Conservation (phyloP, 208 protist species). For the Leishmania guyanensis region DNA sequence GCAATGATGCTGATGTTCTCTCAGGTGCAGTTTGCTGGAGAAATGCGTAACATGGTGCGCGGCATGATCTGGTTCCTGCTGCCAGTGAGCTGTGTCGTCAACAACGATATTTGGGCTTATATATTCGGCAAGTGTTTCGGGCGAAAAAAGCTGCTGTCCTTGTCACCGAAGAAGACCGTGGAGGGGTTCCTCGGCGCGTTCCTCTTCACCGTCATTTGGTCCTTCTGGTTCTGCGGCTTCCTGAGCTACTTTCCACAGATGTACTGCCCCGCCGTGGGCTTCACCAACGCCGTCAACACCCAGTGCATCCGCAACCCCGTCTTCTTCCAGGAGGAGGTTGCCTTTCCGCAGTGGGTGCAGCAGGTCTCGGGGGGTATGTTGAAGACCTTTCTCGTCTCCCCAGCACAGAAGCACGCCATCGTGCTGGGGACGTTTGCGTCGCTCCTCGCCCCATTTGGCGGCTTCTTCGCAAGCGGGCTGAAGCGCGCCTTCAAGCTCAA, state of each 20-base stretch:
- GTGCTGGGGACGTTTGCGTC: constrained; percentile 96
- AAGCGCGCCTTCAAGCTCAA: constrained; percentile 98
- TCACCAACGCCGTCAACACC: constrained; percentile 48
- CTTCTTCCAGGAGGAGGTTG: constrained; percentile 71
- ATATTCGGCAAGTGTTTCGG: constrained; percentile 92
- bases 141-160: constrained; percentile 69
- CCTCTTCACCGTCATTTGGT: constrained; percentile 90
- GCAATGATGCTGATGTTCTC: constrained; percentile 86
- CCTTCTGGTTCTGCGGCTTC: constrained; percentile 92
- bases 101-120: constrained; percentile 94
- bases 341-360: constrained; percentile 61
- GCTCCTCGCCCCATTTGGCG: constrained; percentile 97
- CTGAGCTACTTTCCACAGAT: constrained; percentile 85
- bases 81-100: constrained; percentile 86
- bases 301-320: constrained; percentile 69
- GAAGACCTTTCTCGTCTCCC: constrained; percentile 58
- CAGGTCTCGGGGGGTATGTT: constrained; percentile 45
- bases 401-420: constrained; percentile 94
- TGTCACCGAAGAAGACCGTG: constrained; percentile 93
- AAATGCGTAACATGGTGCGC: constrained; percentile 85
- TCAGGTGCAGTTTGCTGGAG: constrained; percentile 56
- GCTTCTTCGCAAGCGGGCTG: constrained; percentile 98
- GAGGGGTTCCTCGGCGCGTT: constrained; percentile 92
- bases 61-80: constrained; percentile 94
- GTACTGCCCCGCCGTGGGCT: constrained; percentile 85